Evolutionary conservation across 331 rosid genomes (phyloP).

Genomic region (Acacia pycnantha): DNA sequence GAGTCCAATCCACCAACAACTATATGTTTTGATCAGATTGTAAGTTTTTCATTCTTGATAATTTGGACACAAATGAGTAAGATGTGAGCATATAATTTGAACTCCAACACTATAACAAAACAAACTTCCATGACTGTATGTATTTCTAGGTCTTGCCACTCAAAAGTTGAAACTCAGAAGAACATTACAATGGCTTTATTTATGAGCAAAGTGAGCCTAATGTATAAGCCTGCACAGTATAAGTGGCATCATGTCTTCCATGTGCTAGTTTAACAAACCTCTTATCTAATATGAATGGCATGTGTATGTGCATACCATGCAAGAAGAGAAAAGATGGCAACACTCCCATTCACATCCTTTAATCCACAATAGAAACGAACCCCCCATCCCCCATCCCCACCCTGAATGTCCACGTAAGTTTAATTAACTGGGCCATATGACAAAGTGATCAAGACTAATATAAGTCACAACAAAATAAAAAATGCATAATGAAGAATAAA

Average conservation of each 20-base stretch:
- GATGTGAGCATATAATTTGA: neutral
- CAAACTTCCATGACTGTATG: neutral
- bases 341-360: neutral
- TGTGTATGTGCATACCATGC: neutral
- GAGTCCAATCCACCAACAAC: constrained; percentile 89
- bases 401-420: neutral
- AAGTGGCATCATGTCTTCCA: neutral
- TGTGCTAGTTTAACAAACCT: neutral
- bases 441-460: neutral
- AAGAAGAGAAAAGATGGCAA: neutral
- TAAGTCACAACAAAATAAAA: neutral
- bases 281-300: neutral
- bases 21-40: constrained; percentile 35
- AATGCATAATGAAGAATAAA: neutral
- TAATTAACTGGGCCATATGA: neutral
- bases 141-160: neutral
- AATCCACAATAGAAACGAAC: neutral
- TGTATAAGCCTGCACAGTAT: neutral
- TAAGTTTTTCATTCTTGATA: constrained; percentile 14
- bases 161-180: neutral
- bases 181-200: neutral
- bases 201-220: neutral
- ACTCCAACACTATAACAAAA: neutral
- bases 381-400: neutral
- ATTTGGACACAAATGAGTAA: neutral